Base-by-base conservation (phyloP, 2,329 filamentous ascomycete species). In the Alternaria angustiovoidea region DNA sequence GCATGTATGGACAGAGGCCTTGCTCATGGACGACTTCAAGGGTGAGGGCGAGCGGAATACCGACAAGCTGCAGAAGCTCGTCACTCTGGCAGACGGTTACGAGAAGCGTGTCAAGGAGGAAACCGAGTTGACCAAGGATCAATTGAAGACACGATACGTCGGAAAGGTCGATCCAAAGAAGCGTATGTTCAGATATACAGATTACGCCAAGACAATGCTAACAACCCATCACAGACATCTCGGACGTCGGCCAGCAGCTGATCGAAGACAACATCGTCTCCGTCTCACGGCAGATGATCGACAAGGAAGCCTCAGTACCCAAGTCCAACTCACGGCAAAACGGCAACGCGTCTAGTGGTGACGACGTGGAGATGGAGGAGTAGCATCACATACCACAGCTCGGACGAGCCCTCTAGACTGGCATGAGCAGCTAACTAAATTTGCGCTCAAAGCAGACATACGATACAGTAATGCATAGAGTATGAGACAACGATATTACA, bases 251-350 rank as follows among this genome's bases (percentile, higher is more conserved):
- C 56, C 94, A 97, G 81, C 90, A 96, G 78, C 87, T 98, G 67
- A 98, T 99, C 74, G 96, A 99, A 82, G 95, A 99, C 86, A 99
- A 99, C 81, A 99, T 99, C 67, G 95, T 99, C 12, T 92, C 93
- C 4, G 94, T 99, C n/a, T 96, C 93, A 67, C 87, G 94, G 78
- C 95, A 98, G 81, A 97, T 99, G 94, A 98, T 99, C 74, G 95
- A 98, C 83, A 98, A 98, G 83, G 95, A 99, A 80, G 95, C 95
- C 4, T 95, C 93, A 5, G 92, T 96, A 80, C 92, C 94, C 87
- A 79, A 79, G 59, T 62, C 71, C 5, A 75, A 69, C 46, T 52
- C 61, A 12, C 63, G 69, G 62, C 70, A 73, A 41, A 75, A 72
- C 38, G 74, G 70, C 28, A 67, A 68, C 20, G 63, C 69, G 9